phyloP scores from a whole-genome alignment of 139 green algal species.

The Chlorella sp. region DNA sequence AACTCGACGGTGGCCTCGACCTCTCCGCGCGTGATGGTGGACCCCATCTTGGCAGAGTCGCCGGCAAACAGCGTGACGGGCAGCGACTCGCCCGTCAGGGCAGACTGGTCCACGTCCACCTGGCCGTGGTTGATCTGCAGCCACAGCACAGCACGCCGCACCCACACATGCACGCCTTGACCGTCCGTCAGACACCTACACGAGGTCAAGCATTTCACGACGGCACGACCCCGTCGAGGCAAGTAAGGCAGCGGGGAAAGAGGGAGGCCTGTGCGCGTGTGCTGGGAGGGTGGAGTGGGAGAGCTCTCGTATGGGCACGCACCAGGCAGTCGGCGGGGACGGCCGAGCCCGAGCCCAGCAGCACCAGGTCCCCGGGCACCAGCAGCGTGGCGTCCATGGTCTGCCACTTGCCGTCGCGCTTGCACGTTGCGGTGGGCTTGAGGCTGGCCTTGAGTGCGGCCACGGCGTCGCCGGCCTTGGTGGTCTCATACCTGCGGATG shows the following conservation, averaged over 20 bases:
- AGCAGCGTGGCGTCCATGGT: constrained; percentile 61
- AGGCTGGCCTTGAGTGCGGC: constrained; percentile 76
- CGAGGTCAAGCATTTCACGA: too few relatives aligned
- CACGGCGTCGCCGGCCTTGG: constrained; percentile 77
- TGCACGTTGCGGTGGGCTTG: constrained; percentile 71
- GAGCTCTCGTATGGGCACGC: too few relatives aligned
- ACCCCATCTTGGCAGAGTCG: constrained; percentile 79
- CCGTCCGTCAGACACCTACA: too few relatives aligned
- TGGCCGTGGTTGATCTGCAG: constrained; percentile 57
- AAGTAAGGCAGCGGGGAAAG: too few relatives aligned
- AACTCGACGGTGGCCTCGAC: constrained; percentile 59
- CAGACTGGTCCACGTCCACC: constrained; percentile 69
- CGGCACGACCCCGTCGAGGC: too few relatives aligned
- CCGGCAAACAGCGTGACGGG: constrained; percentile 69
- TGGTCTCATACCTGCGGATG: constrained; percentile 19
- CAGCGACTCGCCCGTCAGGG: constrained; percentile 83
- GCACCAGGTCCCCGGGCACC: constrained; percentile 72
- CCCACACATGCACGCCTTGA: too few relatives aligned
- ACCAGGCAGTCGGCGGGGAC: constrained; percentile 70
- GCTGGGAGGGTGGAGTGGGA: too few relatives aligned
- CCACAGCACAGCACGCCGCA: too few relatives aligned
- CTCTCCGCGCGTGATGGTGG: constrained; percentile 66
- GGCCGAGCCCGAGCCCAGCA: constrained; percentile 57
- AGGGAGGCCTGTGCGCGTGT: too few relatives aligned
- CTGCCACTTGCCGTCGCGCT: constrained; percentile 65